Evolutionary conservation across 2,329 filamentous ascomycete species (phyloP).

Genomic region (Colletotrichum sp.): DNA sequence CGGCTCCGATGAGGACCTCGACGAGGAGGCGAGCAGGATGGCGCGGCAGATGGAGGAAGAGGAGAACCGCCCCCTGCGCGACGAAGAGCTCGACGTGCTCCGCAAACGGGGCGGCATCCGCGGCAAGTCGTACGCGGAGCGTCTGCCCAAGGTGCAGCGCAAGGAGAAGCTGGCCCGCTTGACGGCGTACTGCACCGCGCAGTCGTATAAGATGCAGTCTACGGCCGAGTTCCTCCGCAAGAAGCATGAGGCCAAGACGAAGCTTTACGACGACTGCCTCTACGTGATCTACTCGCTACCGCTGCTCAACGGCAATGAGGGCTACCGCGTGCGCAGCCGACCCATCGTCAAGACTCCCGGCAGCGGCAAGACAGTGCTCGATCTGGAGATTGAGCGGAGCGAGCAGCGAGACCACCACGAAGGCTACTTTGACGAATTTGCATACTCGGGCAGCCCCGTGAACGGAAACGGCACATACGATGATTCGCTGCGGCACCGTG

Average conservation of each 20-base stretch:
- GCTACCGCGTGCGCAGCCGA: slow-evolving; percentile 87
- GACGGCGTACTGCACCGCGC: slow-evolving; percentile 95
- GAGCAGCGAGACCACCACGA: slow-evolving; percentile 89
- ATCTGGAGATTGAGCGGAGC: slow-evolving; percentile 95
- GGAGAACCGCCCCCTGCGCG: slow-evolving; percentile 67
- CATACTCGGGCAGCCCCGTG: slow-evolving; percentile 48
- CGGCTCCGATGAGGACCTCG: slow-evolving; percentile 55
- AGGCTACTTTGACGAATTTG: slow-evolving; percentile 84
- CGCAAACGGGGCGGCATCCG: slow-evolving; percentile 65
- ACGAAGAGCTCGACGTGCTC: slow-evolving; percentile 71
- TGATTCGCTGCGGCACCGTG: slow-evolving; percentile 25
- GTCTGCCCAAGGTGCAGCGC: slow-evolving; percentile 85
- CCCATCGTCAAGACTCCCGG: slow-evolving; percentile 92
- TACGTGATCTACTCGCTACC: slow-evolving; percentile 96
- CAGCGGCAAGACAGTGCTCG: slow-evolving; percentile 84
- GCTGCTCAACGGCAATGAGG: slow-evolving; percentile 82
- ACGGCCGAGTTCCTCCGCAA: slow-evolving; percentile 90
- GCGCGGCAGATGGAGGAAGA: slow-evolving; percentile 54
- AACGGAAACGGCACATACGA: slow-evolving; percentile 29
- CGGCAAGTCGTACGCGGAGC: slow-evolving; percentile 92
- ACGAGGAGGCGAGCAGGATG: slow-evolving; percentile 43
- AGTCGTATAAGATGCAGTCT: slow-evolving; percentile 87
- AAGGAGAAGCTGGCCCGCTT: slow-evolving; percentile 88
- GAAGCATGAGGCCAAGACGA: slow-evolving; percentile 88
- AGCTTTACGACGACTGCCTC: slow-evolving; percentile 96